Evolutionary conservation across 345 rosid genomes (phyloP).

Genomic region (Odontarrhena argentea): DNA sequence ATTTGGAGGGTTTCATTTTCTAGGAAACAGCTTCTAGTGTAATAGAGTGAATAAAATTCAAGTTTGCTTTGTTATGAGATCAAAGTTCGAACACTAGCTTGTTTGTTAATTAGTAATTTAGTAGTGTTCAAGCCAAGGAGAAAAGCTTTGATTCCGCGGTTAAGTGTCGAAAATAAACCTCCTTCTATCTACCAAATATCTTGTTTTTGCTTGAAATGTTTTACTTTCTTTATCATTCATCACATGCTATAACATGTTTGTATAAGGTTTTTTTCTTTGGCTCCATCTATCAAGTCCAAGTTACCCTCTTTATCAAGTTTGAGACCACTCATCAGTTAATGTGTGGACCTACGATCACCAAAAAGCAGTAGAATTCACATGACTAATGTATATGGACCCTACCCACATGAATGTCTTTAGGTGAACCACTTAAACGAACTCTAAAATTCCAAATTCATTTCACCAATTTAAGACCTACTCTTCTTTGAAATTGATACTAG

Average conservation of each 20-base stretch:
- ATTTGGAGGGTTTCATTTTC: no score
- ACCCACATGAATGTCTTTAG: constrained; percentile 19
- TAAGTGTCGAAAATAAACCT: constrained; percentile 22
- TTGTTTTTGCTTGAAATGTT: constrained; percentile 1
- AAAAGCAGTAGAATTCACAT: constrained; percentile 16
- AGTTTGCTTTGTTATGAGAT: no score
- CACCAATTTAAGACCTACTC: constrained; percentile 16
- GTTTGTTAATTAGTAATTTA: constrained; percentile 16
- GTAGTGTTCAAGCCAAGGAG: constrained; percentile 70
- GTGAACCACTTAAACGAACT: constrained; percentile 39
- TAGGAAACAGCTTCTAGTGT: no score
- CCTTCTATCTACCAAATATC: neutral
- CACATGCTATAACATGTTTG: constrained; percentile 9
- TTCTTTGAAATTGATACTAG: constrained; percentile 25
- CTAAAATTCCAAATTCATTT: neutral
- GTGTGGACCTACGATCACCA: constrained; percentile 20
- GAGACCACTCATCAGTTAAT: constrained; percentile 3
- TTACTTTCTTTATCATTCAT: neutral
- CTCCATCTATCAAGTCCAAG: neutral
- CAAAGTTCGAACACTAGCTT: no score
- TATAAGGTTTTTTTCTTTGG: constrained; percentile 13
- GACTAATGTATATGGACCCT: constrained; percentile 5
- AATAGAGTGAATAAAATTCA: no score
- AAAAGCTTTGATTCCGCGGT: constrained; percentile 52
- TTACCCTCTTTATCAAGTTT: constrained; percentile 7